phyloP scores from a whole-genome alignment of 73 alveolate genomes.

The Urostyla sp. region DNA sequence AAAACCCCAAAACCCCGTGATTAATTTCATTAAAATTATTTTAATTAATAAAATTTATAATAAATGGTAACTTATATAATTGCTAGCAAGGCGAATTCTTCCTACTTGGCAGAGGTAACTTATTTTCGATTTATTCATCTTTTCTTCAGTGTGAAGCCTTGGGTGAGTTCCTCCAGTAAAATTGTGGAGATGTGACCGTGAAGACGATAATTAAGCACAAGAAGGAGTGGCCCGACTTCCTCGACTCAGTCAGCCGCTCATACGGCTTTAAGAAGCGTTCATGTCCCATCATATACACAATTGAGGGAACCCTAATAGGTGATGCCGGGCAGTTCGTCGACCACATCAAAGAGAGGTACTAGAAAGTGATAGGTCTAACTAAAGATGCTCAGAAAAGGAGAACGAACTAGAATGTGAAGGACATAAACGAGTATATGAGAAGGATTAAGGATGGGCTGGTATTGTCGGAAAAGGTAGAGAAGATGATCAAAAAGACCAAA shows the following conservation, averaged over 20 bases:
- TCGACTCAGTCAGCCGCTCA: conserved; percentile 53
- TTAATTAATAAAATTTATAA: neutral
- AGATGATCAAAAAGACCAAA: conserved; percentile 42
- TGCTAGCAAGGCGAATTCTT: conserved; percentile 59
- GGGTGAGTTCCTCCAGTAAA: conserved; percentile 53
- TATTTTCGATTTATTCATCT: neutral
- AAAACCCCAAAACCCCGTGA: too few relatives aligned
- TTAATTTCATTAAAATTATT: too few relatives aligned
- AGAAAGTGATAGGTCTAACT: conserved; percentile 53
- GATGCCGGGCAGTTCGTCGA: conserved; percentile 67
- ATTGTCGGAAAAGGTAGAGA: conserved; percentile 42
- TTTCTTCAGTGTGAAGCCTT: conserved; percentile 59
- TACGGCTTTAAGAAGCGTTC: conserved; percentile 72
- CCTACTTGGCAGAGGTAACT: conserved; percentile 65
- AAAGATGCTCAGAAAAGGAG: conserved; percentile 64
- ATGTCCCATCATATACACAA: conserved; percentile 74
- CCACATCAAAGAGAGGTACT: conserved; percentile 62
- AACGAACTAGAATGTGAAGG: conserved; percentile 49
- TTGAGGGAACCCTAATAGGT: conserved; percentile 77
- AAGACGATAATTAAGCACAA: conserved; percentile 64
- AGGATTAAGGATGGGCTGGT: conserved; percentile 63
- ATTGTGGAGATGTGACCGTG: conserved; percentile 50
- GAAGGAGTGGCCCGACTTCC: conserved; percentile 71
- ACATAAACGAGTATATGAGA: conserved; percentile 68
- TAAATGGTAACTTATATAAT: conserved; percentile 64